Percentiles rank a stretch among this genome's conserved stretches.
Conservation (phyloP, 805 yeast genomes). For the Yarrowia porcina region DNA sequence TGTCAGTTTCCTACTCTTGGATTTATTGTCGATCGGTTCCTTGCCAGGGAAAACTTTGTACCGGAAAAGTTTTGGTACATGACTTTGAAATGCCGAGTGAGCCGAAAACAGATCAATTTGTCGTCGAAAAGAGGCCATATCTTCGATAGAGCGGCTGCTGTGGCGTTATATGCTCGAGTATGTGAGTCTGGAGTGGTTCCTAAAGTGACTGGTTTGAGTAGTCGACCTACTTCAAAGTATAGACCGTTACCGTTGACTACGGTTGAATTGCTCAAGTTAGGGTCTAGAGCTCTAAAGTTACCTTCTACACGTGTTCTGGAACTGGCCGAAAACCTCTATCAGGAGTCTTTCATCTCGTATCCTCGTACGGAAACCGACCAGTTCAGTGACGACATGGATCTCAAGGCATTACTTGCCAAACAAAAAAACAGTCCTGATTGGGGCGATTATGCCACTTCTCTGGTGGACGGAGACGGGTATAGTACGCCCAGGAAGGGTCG, state of each 20-base stretch:
- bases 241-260: constrained; percentile 92
- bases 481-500: constrained; percentile 73
- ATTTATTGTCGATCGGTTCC: constrained; percentile 88
- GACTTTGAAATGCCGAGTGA: constrained; percentile 44
- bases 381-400: constrained; percentile 75
- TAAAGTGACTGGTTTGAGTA: constrained; percentile 39
- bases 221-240: constrained; percentile 67
- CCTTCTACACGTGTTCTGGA: constrained; percentile 76
- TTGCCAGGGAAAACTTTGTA: constrained; percentile 64
- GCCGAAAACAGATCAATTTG: constrained; percentile 41
- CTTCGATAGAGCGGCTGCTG: constrained; percentile 67
- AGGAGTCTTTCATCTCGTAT: constrained; percentile 81
- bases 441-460: constrained; percentile 63
- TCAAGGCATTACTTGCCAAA: constrained; percentile 55
- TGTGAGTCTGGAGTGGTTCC: constrained; percentile 37
- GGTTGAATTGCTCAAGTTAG: constrained; percentile 85
- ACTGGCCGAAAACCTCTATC: constrained; percentile 79
- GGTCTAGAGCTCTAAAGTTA: constrained; percentile 68
- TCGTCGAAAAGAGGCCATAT: constrained; percentile 71
- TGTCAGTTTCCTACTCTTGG: constrained; percentile 98
- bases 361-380: constrained; percentile 97
- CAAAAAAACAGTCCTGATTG: constrained; percentile 58
- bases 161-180: constrained; percentile 67
- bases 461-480: constrained; percentile 48
- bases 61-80: constrained; percentile 82